Evolutionary conservation across 228 moss, liverwort and hornwort genomes (phyloP), one percentile per base, ranked within the genome.

Genomic region (Sphagnum magellanicum): DNA sequence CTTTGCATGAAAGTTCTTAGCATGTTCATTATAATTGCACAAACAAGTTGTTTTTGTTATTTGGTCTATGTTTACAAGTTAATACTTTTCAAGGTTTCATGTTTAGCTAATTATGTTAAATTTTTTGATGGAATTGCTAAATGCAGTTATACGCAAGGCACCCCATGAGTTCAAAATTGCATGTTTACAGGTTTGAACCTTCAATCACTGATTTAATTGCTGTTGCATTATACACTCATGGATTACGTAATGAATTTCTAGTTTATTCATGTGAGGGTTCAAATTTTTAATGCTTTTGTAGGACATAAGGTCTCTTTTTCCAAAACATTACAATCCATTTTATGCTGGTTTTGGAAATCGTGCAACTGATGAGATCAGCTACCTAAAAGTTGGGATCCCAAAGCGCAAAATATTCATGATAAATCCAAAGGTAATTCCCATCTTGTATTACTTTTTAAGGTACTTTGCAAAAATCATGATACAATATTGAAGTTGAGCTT

Each of bases 141-240:
- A 63, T 73, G 76, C 84, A 88, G 88, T 88, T 16, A 88, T 88
- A 60, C 81, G 84, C 17, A 70, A 81, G 48, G 88, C 84, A 49
- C 88, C 88, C 47, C 88, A 88, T 68, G 88, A 88, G 57, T 88
- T 88, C 74, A 88, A 88, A 72, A 88, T 88, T 72, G 88, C 88
- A 48, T 88, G 88, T 74, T 75, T 88, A 63, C 79, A 88, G 81
- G 88, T 88, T 66, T 52, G 17, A 32, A 32, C 32, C 32, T 51
- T 65, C 51, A 32, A 32, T 32, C 32, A 32, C 32, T 32, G 3
- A 32, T 32, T 32, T 32, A 32, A 32, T 32, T 32, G 32, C 32
- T 32, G 32, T 32, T 32, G 32, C 32, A 32, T 32, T 2, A 32
- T 32, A 32, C 32, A 32, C 32, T 32, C 32, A 32, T 32, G 2